Conservation (phyloP, 176 grass and related monocot species). For the Typha latifolia region DNA sequence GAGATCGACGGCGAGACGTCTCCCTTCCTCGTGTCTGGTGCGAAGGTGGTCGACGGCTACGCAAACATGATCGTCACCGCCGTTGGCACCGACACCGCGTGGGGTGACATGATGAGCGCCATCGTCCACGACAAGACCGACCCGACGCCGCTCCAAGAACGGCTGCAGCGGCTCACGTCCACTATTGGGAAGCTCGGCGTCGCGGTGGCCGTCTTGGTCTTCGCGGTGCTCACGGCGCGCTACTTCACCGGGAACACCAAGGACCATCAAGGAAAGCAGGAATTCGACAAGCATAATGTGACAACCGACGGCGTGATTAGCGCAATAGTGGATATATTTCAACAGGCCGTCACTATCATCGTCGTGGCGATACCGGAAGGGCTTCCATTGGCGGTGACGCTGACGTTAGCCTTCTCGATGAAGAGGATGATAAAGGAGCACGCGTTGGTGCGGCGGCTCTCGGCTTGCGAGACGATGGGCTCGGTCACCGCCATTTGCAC, state of each 20-base stretch:
- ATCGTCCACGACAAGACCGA: constrained; percentile 44
- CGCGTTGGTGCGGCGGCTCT: constrained; percentile 68
- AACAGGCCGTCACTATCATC: constrained; percentile 80
- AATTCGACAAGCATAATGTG: constrained; percentile 35
- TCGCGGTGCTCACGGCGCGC: constrained; percentile 44
- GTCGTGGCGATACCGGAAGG: constrained; percentile 88
- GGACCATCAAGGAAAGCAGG: constrained; percentile 30
- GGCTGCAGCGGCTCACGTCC: constrained; percentile 51
- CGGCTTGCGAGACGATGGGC: constrained; percentile 93
- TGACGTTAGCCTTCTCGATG: constrained; percentile 91
- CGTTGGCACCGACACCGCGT: constrained; percentile 53
- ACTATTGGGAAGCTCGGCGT: constrained; percentile 79
- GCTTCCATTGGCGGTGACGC: constrained; percentile 72
- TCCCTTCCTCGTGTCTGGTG: constrained; percentile 63
- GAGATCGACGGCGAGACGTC: constrained; percentile 24
- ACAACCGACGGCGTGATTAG: constrained; percentile 37
- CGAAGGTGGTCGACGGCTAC: constrained; percentile 67
- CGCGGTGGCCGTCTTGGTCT: constrained; percentile 46
- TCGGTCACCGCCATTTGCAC: constrained; percentile 77
- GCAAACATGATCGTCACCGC: constrained; percentile 61
- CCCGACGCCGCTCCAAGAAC: constrained; percentile 64
- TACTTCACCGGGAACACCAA: constrained; percentile 68
- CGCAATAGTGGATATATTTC: constrained; percentile 51
- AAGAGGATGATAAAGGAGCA: constrained; percentile 89
- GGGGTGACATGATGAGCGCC: constrained; percentile 88